These are phyloP conservation scores for Ogataea ramenticola DNA, from an alignment of 805 yeast genomes.

Conservation along the genomic window DNA sequence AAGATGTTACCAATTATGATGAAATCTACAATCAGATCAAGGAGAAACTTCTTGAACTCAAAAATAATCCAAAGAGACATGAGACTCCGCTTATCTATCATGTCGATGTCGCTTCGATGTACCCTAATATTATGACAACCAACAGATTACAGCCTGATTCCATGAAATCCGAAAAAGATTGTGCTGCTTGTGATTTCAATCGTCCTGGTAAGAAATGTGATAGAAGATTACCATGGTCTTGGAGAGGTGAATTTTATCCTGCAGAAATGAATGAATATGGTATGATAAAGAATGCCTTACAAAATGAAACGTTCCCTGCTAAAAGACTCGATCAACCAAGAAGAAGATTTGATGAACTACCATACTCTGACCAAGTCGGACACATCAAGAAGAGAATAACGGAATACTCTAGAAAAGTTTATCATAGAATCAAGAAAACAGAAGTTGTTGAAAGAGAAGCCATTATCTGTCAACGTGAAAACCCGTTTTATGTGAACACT, in stretches of 20 bases:
- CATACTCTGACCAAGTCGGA: slow-evolving; percentile 69
- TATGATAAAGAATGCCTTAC: slow-evolving; percentile 79
- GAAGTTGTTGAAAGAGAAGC: slow-evolving; percentile 87
- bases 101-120: slow-evolving; percentile 99
- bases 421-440: slow-evolving; percentile 72
- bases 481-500: slow-evolving; percentile 93
- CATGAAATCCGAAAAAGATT: slow-evolving; percentile 88
- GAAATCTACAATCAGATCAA: slow-evolving; percentile 61
- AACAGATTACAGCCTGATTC: slow-evolving; percentile 97
- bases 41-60: slow-evolving; percentile 47
- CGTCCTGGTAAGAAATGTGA: slow-evolving; percentile 94
- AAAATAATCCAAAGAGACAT: slow-evolving; percentile 50
- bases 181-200: slow-evolving; percentile 96
- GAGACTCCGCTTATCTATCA: slow-evolving; percentile 91
- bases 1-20: slow-evolving; percentile 73
- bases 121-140: slow-evolving; percentile 97
- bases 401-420: slow-evolving; percentile 80
- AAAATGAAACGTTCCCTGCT: slow-evolving; percentile 70
- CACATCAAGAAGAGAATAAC: slow-evolving; percentile 69
- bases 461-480: slow-evolving; percentile 93
- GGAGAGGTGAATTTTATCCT: slow-evolving; percentile 97
- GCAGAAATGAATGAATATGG: slow-evolving; percentile 86
- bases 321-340: slow-evolving; percentile 47
- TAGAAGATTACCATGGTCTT: slow-evolving; percentile 86
- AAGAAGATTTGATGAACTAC: slow-evolving; percentile 66